phyloP scores from a whole-genome alignment of 352 stramenopile genomes.

The Phytophthora quininea region DNA sequence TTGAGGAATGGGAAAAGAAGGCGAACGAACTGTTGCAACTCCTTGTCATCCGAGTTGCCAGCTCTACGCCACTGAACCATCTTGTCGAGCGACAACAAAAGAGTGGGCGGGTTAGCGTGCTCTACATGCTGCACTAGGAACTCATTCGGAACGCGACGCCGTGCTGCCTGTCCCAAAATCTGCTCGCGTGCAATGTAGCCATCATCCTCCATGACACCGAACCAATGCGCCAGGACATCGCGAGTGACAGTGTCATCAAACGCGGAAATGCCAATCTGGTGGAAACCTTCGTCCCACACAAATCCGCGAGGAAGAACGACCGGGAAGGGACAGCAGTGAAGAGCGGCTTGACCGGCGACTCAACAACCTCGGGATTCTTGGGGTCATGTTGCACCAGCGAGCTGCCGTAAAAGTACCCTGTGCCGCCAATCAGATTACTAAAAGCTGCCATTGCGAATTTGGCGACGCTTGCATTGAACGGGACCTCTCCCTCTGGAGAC shows the following conservation, averaged over 20 bases:
- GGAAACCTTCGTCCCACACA: slow-evolving; percentile 95
- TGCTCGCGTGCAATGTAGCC: slow-evolving; percentile 95
- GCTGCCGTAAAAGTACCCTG: slow-evolving; percentile 91
- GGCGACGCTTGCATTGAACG: slow-evolving; percentile 65
- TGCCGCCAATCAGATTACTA: slow-evolving; percentile 90
- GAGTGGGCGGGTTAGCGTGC: slow-evolving; percentile 92
- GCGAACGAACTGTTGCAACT: slow-evolving; percentile 47
- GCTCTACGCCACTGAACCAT: slow-evolving; percentile 50
- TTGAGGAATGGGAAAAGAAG: slow-evolving; percentile 75
- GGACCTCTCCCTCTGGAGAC: slow-evolving; percentile 7
- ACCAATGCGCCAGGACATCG: slow-evolving; percentile 90
- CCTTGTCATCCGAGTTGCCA: slow-evolving; percentile 16
- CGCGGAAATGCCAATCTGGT: slow-evolving; percentile 84
- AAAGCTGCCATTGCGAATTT: slow-evolving; percentile 85
- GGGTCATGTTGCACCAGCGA: slow-evolving; percentile 74
- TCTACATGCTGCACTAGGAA: slow-evolving; percentile 92
- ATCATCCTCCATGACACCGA: slow-evolving; percentile 82
- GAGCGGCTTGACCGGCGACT: slow-evolving; percentile 57
- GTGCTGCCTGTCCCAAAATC: slow-evolving; percentile 76
- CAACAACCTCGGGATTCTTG: slow-evolving; percentile 37
- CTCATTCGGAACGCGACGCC: slow-evolving; percentile 80
- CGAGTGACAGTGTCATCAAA: slow-evolving; percentile 80
- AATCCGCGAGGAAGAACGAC: slow-evolving; percentile 95
- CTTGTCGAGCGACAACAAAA: slow-evolving; percentile 88
- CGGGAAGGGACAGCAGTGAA: slow-evolving; percentile 92